phyloP scores from a whole-genome alignment of 2,329 filamentous ascomycete genomes.

The Tolypocladium cylindrosporum region DNA sequence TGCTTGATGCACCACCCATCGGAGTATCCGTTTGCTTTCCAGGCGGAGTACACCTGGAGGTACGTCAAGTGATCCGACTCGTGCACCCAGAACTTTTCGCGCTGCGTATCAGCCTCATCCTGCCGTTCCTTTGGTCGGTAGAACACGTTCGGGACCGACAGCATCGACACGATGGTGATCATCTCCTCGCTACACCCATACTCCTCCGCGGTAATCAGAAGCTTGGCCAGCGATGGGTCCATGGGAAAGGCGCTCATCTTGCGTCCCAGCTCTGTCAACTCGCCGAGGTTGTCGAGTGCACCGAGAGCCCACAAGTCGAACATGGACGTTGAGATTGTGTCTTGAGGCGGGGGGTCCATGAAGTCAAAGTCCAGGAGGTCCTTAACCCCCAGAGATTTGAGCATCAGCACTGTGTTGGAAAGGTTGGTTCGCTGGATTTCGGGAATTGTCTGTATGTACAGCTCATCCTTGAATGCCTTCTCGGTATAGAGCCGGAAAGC shows the following conservation, averaged over 20 bases:
- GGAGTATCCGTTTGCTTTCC: conserved; percentile 81
- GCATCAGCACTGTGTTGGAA: conserved; percentile 83
- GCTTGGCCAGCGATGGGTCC: conserved; percentile 91
- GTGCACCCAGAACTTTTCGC: conserved; percentile 97
- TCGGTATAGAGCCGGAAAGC: conserved; percentile 92
- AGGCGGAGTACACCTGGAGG: conserved; percentile 90
- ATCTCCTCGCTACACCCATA: conserved; percentile 96
- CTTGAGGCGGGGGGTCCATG: conserved; percentile 96
- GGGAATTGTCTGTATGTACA: conserved; percentile 94
- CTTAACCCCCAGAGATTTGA: conserved; percentile 90
- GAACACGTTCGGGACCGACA: conserved; percentile 92
- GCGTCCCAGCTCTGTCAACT: conserved; percentile 74
- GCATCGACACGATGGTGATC: conserved; percentile 96
- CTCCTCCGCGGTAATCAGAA: conserved; percentile 81
- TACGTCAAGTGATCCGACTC: conserved; percentile 96
- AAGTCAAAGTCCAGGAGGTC: conserved; percentile 96
- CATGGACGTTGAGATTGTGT: conserved; percentile 92
- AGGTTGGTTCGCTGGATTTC: conserved; percentile 97
- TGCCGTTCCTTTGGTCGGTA: conserved; percentile 94
- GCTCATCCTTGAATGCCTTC: conserved; percentile 86
- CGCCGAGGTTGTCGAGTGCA: conserved; percentile 85
- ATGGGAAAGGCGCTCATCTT: conserved; percentile 98
- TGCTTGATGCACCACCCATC: conserved; percentile 91
- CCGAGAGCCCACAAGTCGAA: conserved; percentile 97
- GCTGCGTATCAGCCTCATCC: conserved; percentile 88